These are phyloP conservation scores for Neohortaea acidophila DNA, from an alignment of 495 filamentous ascomycete genomes.

Conservation along the genomic window DNA sequence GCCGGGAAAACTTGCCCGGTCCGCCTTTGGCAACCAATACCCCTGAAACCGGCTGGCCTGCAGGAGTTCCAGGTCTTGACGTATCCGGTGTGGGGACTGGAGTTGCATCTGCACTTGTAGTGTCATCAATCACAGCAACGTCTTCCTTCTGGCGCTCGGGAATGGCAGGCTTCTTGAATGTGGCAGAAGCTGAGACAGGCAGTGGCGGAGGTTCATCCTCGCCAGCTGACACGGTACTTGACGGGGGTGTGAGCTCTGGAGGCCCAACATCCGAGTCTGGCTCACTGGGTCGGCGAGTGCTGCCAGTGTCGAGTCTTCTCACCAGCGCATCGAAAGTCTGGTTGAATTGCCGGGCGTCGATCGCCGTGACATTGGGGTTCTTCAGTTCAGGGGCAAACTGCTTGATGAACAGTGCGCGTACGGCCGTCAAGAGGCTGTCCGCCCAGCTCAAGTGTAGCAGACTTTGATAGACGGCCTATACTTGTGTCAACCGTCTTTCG, in stretches of 20 bases:
- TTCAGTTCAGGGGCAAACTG: conserved; percentile 78
- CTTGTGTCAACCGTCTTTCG: neutral
- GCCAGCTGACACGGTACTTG: conserved; percentile 24
- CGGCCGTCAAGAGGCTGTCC: conserved; percentile 88
- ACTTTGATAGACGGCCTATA: conserved; percentile 88
- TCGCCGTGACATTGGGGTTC: conserved; percentile 58
- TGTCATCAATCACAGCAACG: conserved; percentile 18
- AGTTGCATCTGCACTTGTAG: conserved; percentile 43
- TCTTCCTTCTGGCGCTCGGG: conserved; percentile 1
- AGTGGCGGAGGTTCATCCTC: conserved; percentile 37
- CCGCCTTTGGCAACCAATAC: conserved; percentile 57
- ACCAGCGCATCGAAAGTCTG: conserved; percentile 90
- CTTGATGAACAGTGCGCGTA: conserved; percentile 74
- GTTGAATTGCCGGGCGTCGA: conserved; percentile 66
- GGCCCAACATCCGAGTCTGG: conserved; percentile 19
- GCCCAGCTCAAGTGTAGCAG: conserved; percentile 92
- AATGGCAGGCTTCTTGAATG: conserved; percentile 13
- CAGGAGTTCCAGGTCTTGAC: conserved; percentile 62
- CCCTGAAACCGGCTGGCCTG: conserved; percentile 33
- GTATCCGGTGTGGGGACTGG: conserved; percentile 56
- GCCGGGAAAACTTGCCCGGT: conserved; percentile 61
- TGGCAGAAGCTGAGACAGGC: conserved; percentile 29
- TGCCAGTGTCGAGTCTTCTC: conserved; percentile 53
- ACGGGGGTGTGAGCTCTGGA: conserved; percentile 24
- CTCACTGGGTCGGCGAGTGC: conserved; percentile 10